A percentile compares a stretch with the other conserved stretches of the same genome.
Evolutionary conservation across 257 asterid species (phyloP).

Genomic region (Ocimum tenuiflorum): DNA sequence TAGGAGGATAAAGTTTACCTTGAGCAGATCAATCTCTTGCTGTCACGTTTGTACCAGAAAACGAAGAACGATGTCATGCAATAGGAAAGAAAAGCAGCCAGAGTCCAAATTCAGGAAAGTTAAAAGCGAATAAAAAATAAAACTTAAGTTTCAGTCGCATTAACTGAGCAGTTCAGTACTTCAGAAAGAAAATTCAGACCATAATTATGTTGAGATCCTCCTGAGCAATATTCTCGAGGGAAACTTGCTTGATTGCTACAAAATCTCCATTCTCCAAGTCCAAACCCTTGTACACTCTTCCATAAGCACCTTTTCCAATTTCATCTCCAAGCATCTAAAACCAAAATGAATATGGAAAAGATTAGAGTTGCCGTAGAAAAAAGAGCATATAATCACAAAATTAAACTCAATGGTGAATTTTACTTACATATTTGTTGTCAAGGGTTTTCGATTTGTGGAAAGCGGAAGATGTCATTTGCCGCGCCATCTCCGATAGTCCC

Average conservation of each 20-base stretch:
- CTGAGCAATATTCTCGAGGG: slow-evolving; percentile 87
- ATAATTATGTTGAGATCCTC: slow-evolving; percentile 81
- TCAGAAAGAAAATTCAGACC: slow-evolving; percentile 32
- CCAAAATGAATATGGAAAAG: background rate
- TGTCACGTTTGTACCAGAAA: slow-evolving; percentile 33
- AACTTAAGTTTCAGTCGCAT: background rate
- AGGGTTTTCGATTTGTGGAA: slow-evolving; percentile 47
- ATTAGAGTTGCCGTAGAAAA: background rate
- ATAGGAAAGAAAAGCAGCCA: slow-evolving; percentile 17
- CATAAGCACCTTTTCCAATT: slow-evolving; percentile 98
- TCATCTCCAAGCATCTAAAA: slow-evolving; percentile 94
- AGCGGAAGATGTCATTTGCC: slow-evolving; percentile 40
- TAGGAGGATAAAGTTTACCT: slow-evolving; percentile 39
- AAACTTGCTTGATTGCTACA: slow-evolving; percentile 96
- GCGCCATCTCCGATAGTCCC: slow-evolving; percentile 34
- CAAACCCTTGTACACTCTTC: slow-evolving; percentile 95
- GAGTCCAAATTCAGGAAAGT: slow-evolving; percentile 17
- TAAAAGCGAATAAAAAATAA: background rate
- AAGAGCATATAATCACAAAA: background rate
- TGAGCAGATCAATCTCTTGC: slow-evolving; percentile 98
- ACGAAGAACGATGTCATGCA: background rate
- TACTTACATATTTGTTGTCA: slow-evolving; percentile 41
- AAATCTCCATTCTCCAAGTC: slow-evolving; percentile 97
- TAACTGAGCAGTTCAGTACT: background rate
- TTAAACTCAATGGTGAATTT: background rate